Conservation (phyloP, 768 basidiomycete genomes). For the Serendipita sp. region DNA sequence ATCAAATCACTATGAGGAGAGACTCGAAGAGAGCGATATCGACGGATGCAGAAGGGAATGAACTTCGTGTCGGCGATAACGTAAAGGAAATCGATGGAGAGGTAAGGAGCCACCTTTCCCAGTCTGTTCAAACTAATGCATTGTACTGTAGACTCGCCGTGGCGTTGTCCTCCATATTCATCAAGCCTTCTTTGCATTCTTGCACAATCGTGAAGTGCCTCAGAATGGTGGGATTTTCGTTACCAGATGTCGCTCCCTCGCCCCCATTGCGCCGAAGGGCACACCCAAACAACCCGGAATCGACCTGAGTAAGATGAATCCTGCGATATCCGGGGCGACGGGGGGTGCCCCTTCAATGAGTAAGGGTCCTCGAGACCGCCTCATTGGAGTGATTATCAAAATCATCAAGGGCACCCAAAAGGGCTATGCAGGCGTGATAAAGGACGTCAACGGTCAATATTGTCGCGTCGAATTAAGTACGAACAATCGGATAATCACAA, state of each 20-base stretch:
- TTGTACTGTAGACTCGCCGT: conserved; percentile 44
- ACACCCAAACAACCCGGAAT: conserved; percentile 43
- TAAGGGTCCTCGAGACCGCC: conserved; percentile 64
- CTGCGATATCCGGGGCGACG: conserved; percentile 50
- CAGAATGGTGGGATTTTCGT: conserved; percentile 95
- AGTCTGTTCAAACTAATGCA: neutral
- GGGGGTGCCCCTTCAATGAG: conserved; percentile 63
- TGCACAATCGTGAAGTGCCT: conserved; percentile 76
- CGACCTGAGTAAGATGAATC: conserved; percentile 88
- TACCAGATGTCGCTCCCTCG: conserved; percentile 64
- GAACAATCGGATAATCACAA: conserved; percentile 74
- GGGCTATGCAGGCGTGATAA: conserved; percentile 80
- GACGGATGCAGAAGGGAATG: conserved; percentile 75
- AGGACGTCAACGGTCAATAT: conserved; percentile 77
- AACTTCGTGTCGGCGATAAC: conserved; percentile 73
- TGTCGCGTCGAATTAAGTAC: conserved; percentile 84
- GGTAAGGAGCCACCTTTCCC: conserved; percentile 27
- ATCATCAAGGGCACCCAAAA: conserved; percentile 82
- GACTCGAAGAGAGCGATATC: conserved; percentile 73
- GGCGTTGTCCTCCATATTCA: conserved; percentile 87
- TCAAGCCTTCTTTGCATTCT: conserved; percentile 84
- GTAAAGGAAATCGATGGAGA: conserved; percentile 86
- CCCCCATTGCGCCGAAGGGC: conserved; percentile 75
- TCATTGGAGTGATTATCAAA: conserved; percentile 62
- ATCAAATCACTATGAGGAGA: conserved; percentile 84